phyloP scores from a whole-genome alignment of 129 eudicot genomes.

The Smallanthus sonchifolius region DNA sequence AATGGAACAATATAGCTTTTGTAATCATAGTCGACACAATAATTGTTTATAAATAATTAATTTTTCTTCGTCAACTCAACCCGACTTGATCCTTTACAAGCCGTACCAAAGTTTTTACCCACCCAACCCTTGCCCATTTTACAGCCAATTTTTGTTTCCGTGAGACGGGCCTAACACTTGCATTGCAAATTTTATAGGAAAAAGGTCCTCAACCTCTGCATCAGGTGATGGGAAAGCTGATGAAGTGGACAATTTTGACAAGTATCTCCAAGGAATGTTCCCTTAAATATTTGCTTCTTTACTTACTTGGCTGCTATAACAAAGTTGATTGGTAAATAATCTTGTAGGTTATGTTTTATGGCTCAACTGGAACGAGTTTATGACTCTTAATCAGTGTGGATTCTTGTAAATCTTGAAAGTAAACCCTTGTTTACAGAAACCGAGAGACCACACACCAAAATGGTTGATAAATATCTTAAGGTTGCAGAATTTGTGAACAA shows the following conservation, averaged over 20 bases:
- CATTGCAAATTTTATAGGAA: slow-evolving; percentile 33
- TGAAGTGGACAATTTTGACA: slow-evolving; percentile 64
- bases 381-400: too few relatives aligned
- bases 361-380: not conserved
- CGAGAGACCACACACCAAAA: too few relatives aligned
- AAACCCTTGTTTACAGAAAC: too few relatives aligned
- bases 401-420: too few relatives aligned
- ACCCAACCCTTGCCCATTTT: not conserved
- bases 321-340: not conserved
- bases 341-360: not conserved
- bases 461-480: too few relatives aligned
- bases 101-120: not conserved
- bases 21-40: not conserved
- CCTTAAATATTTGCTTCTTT: slow-evolving; percentile 27
- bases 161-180: slow-evolving; percentile 11
- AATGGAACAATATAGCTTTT: not conserved
- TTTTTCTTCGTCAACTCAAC: not conserved
- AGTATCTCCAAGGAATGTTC: slow-evolving; percentile 82
- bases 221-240: slow-evolving; percentile 23
- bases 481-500: too few relatives aligned
- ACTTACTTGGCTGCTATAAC: not conserved
- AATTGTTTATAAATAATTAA: not conserved
- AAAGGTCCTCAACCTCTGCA: slow-evolving; percentile 42
- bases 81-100: not conserved
- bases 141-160: not conserved